Percentiles rank a stretch among this genome's conserved stretches.
Conservation (phyloP, 108 stramenopile species). For the Seminavis robusta region DNA sequence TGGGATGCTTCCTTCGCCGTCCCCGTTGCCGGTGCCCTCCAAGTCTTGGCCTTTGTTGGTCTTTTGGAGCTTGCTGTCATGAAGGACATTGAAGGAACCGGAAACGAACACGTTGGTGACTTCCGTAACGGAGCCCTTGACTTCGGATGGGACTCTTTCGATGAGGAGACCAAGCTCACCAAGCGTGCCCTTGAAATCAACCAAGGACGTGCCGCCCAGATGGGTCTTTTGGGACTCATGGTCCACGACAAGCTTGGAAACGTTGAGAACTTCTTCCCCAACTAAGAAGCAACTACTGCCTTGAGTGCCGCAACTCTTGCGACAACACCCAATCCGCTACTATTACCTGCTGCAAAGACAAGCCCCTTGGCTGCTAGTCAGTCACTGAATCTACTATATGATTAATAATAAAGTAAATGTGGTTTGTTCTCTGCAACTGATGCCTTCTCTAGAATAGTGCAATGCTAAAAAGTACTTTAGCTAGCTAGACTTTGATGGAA, state of each 20-base stretch:
- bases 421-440: too few species aligned
- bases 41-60: slow-evolving; percentile 35
- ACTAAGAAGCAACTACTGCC: too few species aligned
- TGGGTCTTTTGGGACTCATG: slow-evolving; percentile 90
- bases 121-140: slow-evolving; percentile 44
- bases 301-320: too few species aligned
- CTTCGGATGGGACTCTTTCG: slow-evolving; percentile 33
- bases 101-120: slow-evolving; percentile 55
- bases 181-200: slow-evolving; percentile 81
- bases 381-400: too few species aligned
- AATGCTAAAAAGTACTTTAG: too few species aligned
- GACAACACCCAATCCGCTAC: too few species aligned
- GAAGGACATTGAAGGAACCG: slow-evolving; percentile 34
- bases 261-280: too few species aligned
- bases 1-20: slow-evolving; percentile 27
- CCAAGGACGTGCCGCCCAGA: slow-evolving; percentile 89
- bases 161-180: slow-evolving; percentile 17
- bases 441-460: too few species aligned
- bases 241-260: slow-evolving; percentile 79
- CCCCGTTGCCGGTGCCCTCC: slow-evolving; percentile 34
- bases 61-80: slow-evolving; percentile 40
- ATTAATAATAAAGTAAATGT: too few species aligned
- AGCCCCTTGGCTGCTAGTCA: too few species aligned
- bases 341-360: too few species aligned
- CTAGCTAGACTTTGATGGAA: too few species aligned